A percentile compares a stretch with the other conserved stretches of the same genome.
phyloP scores from a whole-genome alignment of 2,329 filamentous ascomycete species.

The Chrysoporthe austroafricana region DNA sequence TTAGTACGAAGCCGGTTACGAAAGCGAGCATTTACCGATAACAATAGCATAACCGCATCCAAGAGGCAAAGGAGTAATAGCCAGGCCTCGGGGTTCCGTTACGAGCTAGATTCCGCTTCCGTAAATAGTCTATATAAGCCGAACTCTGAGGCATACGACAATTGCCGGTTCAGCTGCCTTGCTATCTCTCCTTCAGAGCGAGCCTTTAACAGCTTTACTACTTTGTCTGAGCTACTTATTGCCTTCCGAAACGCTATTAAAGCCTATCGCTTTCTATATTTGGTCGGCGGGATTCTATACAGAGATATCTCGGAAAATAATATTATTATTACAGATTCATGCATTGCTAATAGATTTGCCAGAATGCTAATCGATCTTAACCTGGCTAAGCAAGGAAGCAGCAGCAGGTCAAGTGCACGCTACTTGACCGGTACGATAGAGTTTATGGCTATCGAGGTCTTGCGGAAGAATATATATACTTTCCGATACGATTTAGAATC shows the following conservation, averaged over 20 bases:
- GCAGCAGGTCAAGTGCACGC: conserved; percentile 32
- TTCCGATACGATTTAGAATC: no score
- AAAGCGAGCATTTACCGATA: no score
- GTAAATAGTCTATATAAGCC: not conserved
- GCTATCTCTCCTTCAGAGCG: conserved; percentile 37
- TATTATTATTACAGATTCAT: conserved; percentile 40
- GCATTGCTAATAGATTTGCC: conserved; percentile 29
- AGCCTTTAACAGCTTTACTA: conserved; percentile 35
- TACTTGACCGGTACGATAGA: conserved; percentile 38
- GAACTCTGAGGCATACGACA: conserved; percentile 31
- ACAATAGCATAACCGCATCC: no score
- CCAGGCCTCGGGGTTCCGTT: no score
- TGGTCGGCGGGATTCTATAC: conserved; percentile 41
- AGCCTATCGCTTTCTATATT: conserved; percentile 41
- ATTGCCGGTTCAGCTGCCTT: conserved; percentile 37
- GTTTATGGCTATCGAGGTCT: conserved; percentile 42
- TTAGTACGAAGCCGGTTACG: no score
- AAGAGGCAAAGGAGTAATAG: no score
- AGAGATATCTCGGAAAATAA: conserved; percentile 43
- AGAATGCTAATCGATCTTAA: conserved; percentile 43
- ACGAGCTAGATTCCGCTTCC: not conserved
- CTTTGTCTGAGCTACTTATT: conserved; percentile 39
- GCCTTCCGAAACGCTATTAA: conserved; percentile 41
- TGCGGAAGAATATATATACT: conserved; percentile 31
- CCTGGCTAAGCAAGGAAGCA: conserved; percentile 36